Conservation (phyloP, 306 rosid species). For the Vachellia pachyceras region DNA sequence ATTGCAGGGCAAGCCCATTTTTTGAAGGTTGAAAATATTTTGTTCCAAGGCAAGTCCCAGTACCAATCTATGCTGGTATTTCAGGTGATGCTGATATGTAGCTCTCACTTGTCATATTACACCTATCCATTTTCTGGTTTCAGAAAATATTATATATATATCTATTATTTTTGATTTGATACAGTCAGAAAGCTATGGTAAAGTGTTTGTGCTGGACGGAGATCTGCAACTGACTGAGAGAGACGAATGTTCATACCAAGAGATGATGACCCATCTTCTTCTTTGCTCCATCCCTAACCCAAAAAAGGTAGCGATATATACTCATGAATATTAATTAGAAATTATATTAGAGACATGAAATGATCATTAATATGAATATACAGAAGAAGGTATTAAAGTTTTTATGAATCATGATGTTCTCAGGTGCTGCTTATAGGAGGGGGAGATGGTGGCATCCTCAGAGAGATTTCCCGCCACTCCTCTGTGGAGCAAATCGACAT, state of each 20-base stretch:
- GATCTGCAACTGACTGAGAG: constrained; percentile 69
- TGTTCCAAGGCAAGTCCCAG: constrained; percentile 64
- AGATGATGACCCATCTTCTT: constrained; percentile 78
- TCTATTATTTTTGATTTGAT: neutral
- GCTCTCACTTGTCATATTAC: neutral
- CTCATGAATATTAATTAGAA: neutral
- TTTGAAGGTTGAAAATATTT: constrained; percentile 62
- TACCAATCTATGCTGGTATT: constrained; percentile 68
- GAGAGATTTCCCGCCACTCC: constrained; percentile 75
- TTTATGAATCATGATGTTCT: no score
- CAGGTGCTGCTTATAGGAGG: constrained; percentile 78
- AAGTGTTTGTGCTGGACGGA: constrained; percentile 67
- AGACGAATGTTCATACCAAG: constrained; percentile 79
- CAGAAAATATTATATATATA: neutral
- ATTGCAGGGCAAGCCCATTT: constrained; percentile 70
- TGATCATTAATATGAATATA: no score
- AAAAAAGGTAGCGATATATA: constrained; percentile 46
- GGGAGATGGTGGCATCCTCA: constrained; percentile 88
- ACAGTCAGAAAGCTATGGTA: constrained; percentile 66
- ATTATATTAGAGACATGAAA: neutral
- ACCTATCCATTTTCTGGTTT: neutral
- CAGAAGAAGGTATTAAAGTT: no score
- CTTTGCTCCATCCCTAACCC: constrained; percentile 79
- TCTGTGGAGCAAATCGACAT: constrained; percentile 69
- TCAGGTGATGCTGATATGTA: constrained; percentile 44